These are phyloP conservation scores for Saccharomycopsis fibuligera DNA, from an alignment of 805 yeast species.

Conservation along the genomic window DNA sequence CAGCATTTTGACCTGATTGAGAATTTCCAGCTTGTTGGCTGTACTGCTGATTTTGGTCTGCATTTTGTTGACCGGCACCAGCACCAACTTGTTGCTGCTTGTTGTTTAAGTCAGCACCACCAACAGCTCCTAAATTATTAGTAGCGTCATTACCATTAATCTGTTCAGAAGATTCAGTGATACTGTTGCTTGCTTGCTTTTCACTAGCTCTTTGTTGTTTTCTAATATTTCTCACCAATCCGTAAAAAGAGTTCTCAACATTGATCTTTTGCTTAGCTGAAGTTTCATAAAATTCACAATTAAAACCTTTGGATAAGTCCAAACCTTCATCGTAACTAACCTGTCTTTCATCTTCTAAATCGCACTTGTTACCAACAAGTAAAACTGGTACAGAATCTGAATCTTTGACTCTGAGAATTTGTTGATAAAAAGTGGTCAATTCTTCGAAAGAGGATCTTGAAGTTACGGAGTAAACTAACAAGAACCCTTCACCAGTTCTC, in stretches of 20 bases:
- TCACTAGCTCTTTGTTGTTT: constrained; percentile 20
- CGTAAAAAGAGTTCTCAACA: constrained; percentile 79
- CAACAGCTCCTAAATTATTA: background rate
- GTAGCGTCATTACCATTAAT: background rate
- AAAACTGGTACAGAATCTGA: constrained; percentile 78
- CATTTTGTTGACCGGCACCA: background rate
- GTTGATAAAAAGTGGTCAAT: constrained; percentile 71
- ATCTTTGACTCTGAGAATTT: constrained; percentile 79
- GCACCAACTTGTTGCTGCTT: background rate
- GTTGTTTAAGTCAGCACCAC: background rate
- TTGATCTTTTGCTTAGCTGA: constrained; percentile 88
- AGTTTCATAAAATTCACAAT: constrained; percentile 80
- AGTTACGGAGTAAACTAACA: constrained; percentile 80
- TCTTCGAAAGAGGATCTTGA: constrained; percentile 73
- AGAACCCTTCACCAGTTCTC: constrained; percentile 84
- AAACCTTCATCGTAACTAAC: constrained; percentile 63
- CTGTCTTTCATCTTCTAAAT: constrained; percentile 69
- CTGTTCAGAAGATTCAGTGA: background rate
- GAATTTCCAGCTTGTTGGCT: background rate
- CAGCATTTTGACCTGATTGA: background rate
- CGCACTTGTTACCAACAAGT: constrained; percentile 87
- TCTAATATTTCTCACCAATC: constrained; percentile 52
- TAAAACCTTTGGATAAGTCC: constrained; percentile 55
- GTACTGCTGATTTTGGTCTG: background rate
- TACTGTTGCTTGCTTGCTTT: constrained; percentile 15